Conservation (phyloP, 345 rosid species). For the Aquilaria yunnanensis region DNA sequence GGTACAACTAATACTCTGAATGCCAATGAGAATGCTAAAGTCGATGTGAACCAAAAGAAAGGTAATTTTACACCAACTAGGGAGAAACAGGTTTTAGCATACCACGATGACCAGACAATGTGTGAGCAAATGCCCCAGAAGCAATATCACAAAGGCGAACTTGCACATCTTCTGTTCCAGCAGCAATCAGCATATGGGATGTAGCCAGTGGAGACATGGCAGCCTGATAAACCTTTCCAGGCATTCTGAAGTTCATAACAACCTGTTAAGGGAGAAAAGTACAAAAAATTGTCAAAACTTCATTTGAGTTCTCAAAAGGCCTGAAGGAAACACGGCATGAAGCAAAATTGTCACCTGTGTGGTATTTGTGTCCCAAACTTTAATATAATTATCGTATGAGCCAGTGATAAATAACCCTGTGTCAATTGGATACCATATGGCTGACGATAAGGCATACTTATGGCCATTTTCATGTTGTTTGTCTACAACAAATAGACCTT, state of each 20-base stretch:
- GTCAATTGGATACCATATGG: constrained; percentile 93
- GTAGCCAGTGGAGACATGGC: constrained; percentile 90
- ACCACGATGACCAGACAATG: constrained; percentile 97
- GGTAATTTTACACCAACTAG: constrained; percentile 2
- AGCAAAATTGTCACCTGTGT: constrained; percentile 42
- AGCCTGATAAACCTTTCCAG: constrained; percentile 86
- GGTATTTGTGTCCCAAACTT: constrained; percentile 75
- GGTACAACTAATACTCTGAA: too few relatives aligned
- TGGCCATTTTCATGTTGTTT: constrained; percentile 77
- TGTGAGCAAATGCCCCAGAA: constrained; percentile 88
- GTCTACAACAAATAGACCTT: constrained; percentile 55
- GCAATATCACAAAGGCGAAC: constrained; percentile 94
- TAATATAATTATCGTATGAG: constrained; percentile 69
- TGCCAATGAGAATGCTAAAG: too few relatives aligned
- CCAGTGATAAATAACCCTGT: constrained; percentile 89
- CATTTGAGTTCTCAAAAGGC: too few relatives aligned
- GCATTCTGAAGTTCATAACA: constrained; percentile 84
- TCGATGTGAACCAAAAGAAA: neutral
- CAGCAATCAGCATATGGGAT: constrained; percentile 86
- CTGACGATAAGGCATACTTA: constrained; percentile 71
- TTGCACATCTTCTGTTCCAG: constrained; percentile 95
- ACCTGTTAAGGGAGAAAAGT: constrained; percentile 31
- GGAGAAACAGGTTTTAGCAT: constrained; percentile 15
- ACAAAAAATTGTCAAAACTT: neutral
- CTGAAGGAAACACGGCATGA: too few relatives aligned